Evolutionary conservation across 352 stramenopile species (phyloP).

Genomic region (Globisporangium iwayamae): DNA sequence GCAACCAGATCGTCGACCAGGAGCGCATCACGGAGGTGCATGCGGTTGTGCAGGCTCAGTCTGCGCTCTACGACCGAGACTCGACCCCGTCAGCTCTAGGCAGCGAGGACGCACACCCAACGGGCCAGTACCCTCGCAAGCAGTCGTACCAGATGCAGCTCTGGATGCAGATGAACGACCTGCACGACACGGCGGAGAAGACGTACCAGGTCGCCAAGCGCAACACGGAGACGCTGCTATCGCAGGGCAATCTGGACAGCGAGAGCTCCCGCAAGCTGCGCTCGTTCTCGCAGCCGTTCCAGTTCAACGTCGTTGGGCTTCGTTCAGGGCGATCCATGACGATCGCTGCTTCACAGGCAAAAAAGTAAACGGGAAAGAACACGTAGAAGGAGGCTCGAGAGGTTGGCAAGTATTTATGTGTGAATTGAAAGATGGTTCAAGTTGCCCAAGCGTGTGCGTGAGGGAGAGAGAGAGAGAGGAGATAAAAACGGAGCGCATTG

Average conservation of each 20-base stretch:
- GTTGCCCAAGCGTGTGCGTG: neutral
- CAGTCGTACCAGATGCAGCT: slow-evolving; percentile 63
- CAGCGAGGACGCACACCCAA: slow-evolving; percentile 6
- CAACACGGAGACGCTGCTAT: slow-evolving; percentile 50
- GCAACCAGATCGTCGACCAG: neutral
- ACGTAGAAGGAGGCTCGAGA: neutral
- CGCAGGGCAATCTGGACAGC: slow-evolving; percentile 12
- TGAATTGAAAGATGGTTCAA: neutral
- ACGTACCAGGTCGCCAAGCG: slow-evolving; percentile 61
- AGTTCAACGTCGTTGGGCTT: slow-evolving; percentile 19
- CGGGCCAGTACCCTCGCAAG: slow-evolving; percentile 19
- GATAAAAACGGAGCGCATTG: neutral
- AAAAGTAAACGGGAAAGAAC: neutral
- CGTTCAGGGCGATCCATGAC: slow-evolving; percentile 14
- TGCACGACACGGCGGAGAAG: slow-evolving; percentile 53
- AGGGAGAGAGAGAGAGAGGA: neutral
- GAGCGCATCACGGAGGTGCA: slow-evolving; percentile 16
- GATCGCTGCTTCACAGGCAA: neutral
- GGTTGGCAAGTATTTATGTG: slow-evolving; percentile 5
- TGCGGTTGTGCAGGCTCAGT: slow-evolving; percentile 11
- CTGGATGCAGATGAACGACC: slow-evolving; percentile 70
- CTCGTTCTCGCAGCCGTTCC: slow-evolving; percentile 18
- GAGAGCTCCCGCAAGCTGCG: slow-evolving; percentile 14
- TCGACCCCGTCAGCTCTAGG: neutral
- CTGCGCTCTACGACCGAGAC: slow-evolving; percentile 10